Evolutionary conservation across 2,329 filamentous ascomycete genomes (phyloP).

Genomic region (Epicoccum nigrum): DNA sequence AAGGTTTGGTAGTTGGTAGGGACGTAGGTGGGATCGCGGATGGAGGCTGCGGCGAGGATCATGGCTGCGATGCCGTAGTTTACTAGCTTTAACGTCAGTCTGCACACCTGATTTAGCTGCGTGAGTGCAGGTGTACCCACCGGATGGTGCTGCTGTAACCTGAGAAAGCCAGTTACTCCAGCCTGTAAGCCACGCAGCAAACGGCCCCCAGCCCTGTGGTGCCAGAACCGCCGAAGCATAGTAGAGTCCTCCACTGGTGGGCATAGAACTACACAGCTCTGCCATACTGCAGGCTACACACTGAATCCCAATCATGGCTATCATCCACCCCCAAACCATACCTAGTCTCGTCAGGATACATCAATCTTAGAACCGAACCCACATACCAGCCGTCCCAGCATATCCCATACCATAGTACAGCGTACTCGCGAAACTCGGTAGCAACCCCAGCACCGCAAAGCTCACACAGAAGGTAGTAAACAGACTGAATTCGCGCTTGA

Average conservation of each 20-base stretch:
- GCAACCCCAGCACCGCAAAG: constrained; percentile 73
- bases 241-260: constrained; percentile 73
- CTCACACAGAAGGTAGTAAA: constrained; percentile 78
- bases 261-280: constrained; percentile 75
- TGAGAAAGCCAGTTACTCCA: constrained; percentile 76
- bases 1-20: constrained; percentile 72
- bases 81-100: constrained; percentile 49
- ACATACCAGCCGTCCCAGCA: constrained; percentile 50
- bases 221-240: constrained; percentile 76
- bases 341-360: constrained; percentile 48
- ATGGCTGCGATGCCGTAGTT: constrained; percentile 71
- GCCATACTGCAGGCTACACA: constrained; percentile 70
- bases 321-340: constrained; percentile 78
- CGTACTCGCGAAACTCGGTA: constrained; percentile 75
- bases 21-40: constrained; percentile 68
- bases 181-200: constrained; percentile 71
- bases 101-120: no score
- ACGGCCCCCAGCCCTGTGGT: constrained; percentile 67
- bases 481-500: constrained; percentile 73
- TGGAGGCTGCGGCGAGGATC: constrained; percentile 74
- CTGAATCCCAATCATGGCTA: constrained; percentile 75
- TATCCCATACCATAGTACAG: constrained; percentile 71
- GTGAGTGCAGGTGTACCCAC: constrained; percentile 26
- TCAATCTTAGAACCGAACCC: neutral
- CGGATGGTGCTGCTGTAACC: constrained; percentile 67